Base-by-base conservation (phyloP, 352 stramenopile genomes). In the Phytophthora hibernalis region DNA sequence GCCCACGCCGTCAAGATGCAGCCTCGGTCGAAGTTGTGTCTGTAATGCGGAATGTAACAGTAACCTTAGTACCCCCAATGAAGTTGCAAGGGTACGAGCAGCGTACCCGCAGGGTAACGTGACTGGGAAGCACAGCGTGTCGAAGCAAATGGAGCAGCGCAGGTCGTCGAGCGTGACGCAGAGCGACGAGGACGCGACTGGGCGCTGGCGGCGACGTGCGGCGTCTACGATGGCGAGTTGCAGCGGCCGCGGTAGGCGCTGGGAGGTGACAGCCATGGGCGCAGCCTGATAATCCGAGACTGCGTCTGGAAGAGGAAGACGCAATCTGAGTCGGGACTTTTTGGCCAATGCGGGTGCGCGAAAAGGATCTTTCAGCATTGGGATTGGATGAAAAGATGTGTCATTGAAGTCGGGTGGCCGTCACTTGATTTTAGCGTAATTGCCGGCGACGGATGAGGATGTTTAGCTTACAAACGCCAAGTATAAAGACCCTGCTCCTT, bases 11-110 rank as follows among this genome's bases (percentile, higher is more conserved):
- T 82, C 21, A 93, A 55, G 24, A 93, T 85, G 59, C 85, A 93
- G 7, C 85, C 85, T 9, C 85, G 83, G 59, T 93, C 85, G 56
- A 92, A 93, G 70, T 93, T 93, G 69, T 93, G 85, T n/a, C 85
- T 93, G 58, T 43, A 43, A n/a, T n/a, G n/a, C n/a, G n/a, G n/a
- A n/a, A n/a, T n/a, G n/a, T 1, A 43, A 43, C 6, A 13, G 37
- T 43, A 43, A 43, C 15, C 15, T 20, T 43, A 18, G 26, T 31
- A 31, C 2, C 4, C 26, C 5, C 6, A 8, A 16, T 21, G 37
- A 21, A 43, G 16, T 31, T 31, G 15, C 2, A 21, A 15, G 37
- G 13, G 37, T 43, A 43, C 37, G 33, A 43, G 16, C 15, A 21
- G 37, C 37, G 37, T 42, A 76, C 85, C 85, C 85, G 72, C 85